A percentile compares a stretch with the other conserved stretches of the same genome.
phyloP scores from a whole-genome alignment of 2,329 filamentous ascomycete genomes.

The Stemphylium lycopersici region DNA sequence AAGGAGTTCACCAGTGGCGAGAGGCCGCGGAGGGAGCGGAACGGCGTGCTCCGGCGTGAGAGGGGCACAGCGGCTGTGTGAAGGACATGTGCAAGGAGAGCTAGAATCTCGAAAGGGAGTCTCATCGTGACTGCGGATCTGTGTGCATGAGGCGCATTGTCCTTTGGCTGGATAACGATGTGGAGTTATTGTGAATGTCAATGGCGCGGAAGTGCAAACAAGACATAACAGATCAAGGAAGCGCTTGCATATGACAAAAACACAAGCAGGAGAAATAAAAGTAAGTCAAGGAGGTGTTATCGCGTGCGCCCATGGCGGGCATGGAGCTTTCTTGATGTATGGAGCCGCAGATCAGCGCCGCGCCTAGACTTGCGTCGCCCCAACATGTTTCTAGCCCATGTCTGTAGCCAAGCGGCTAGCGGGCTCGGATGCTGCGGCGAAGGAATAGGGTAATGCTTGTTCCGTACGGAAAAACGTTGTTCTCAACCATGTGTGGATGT shows the following conservation, averaged over 20 bases:
- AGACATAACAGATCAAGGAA: neutral
- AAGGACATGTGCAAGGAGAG: neutral
- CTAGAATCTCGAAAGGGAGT: neutral
- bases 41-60: constrained; percentile 9
- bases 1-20: constrained; percentile 26
- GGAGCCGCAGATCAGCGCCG: constrained; percentile 6
- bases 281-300: neutral
- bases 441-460: neutral
- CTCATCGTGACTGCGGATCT: constrained; percentile 7
- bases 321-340: constrained; percentile 1
- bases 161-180: neutral
- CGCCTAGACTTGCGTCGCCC: constrained; percentile 7
- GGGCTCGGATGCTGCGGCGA: neutral
- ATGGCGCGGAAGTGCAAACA: neutral
- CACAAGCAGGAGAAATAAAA: neutral
- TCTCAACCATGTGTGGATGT: neutral
- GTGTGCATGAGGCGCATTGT: constrained; percentile 11
- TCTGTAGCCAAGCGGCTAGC: constrained; percentile 2
- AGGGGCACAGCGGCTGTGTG: constrained; percentile 11
- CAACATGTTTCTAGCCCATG: neutral
- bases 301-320: constrained; percentile 9
- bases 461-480: neutral
- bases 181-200: neutral
- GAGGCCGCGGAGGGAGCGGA: constrained; percentile 22
- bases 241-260: neutral